Evolutionary conservation across 2,329 filamentous ascomycete genomes (phyloP), one percentile per base, ranked within the genome.

Genomic region (Neonectria hederae): DNA sequence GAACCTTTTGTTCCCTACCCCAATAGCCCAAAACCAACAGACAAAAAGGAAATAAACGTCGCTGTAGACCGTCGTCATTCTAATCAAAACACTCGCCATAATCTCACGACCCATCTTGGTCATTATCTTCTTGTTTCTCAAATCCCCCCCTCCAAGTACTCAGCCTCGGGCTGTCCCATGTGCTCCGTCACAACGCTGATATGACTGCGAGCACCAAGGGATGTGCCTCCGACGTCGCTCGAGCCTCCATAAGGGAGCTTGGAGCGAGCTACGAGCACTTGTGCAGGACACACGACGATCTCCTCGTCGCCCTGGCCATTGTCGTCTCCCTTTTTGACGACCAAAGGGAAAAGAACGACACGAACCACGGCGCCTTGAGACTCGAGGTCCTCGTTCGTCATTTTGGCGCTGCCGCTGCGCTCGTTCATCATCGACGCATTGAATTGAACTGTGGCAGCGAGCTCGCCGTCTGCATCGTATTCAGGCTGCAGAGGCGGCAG

Each of bases 341-440:
- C 95, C 1, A 98, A 86, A 10, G 97, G 97, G 84, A 99, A 99
- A 43, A 99, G 87, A 2, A 99, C 94, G 66, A 97, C 88, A 70
- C 96, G 92, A 43, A 99, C 94, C 19, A 95, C 88, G 26, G 93
- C 90, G 43, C 88, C 86, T 65, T 90, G 86, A 6, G 85, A 84
- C 79, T 98, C 92, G 24, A 97, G 87, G 56, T 95, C 92, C 69
- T 95, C 91, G 74, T 96, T 95, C 24, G 88, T 80, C 21, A 77
- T 72, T 19, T 76, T 77, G 26, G 74, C 70, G 68, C 90, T 88
- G 45, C 91, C 90, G 64, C 90, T 93, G 62, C 93, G 91, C 82
- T 97, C 95, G 75, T 96, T 97, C 95, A 99, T 98, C 74, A 97
- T 87, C 32, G 91, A 88, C 1, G 95, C 92, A 75, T 97, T 97